These are phyloP conservation scores for Tremella yokohamensis DNA, from an alignment of 768 basidiomycete species.

Conservation along the genomic window DNA sequence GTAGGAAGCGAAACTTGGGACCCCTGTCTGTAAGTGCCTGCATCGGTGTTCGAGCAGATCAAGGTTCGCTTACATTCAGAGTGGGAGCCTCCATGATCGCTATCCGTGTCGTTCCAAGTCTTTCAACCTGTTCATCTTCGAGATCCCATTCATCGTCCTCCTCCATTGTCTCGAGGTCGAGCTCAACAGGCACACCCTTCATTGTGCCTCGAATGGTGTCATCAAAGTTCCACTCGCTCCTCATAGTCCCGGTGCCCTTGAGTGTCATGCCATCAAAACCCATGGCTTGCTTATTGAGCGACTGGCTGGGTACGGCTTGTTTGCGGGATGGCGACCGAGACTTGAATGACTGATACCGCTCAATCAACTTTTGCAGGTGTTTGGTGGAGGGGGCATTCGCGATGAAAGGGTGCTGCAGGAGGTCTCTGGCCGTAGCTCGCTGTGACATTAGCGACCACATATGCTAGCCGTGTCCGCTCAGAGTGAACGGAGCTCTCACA, in stretches of 20 bases:
- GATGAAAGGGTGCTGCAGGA: conserved; percentile 92
- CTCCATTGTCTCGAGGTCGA: conserved; percentile 36
- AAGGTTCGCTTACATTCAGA: conserved; percentile 27
- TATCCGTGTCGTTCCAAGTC: conserved; percentile 38
- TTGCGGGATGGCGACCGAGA: conserved; percentile 58
- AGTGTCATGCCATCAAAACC: conserved; percentile 24
- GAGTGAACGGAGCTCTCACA: conserved; percentile 54
- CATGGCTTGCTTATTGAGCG: conserved; percentile 50
- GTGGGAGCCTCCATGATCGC: conserved; percentile 1
- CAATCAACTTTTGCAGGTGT: conserved; percentile 79
- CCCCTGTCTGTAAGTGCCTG: conserved; percentile 30
- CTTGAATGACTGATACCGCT: conserved; percentile 77
- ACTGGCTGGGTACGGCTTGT: conserved; percentile 41
- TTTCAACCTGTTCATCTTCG: conserved; percentile 30
- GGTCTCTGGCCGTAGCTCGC: conserved; percentile 86
- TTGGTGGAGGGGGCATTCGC: conserved; percentile 75
- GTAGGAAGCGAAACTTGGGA: conserved; percentile 56
- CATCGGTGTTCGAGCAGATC: no score
- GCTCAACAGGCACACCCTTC: conserved; percentile 33
- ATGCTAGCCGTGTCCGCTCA: no score
- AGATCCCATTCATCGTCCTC: conserved; percentile 52
- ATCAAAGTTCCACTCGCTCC: conserved; percentile 92
- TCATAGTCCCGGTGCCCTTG: conserved; percentile 57
- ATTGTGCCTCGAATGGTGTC: conserved; percentile 46
- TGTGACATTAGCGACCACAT: conserved; percentile 49